Percentiles rank a stretch among this genome's conserved stretches.
phyloP scores from a whole-genome alignment of 2,329 filamentous ascomycete species.

The Diaporthe sp. region DNA sequence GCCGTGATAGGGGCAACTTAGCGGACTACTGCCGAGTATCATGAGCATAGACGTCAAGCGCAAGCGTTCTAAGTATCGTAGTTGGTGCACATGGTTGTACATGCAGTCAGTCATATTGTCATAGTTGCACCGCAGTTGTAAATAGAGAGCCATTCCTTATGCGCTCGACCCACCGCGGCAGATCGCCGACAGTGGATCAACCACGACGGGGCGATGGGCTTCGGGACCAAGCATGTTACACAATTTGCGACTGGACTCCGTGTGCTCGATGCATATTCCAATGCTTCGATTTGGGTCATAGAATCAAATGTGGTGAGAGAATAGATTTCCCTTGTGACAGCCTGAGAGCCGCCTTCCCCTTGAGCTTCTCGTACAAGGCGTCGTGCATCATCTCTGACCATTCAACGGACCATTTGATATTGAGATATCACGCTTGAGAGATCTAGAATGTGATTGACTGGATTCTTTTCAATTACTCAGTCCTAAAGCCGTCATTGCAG shows the following conservation, averaged over 20 bases:
- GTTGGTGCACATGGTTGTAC: rapidly evolving
- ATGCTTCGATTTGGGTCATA: too few relatives aligned
- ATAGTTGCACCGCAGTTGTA: not conserved
- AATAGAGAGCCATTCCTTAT: too few relatives aligned
- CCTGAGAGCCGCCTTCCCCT: not conserved
- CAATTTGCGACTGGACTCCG: not conserved
- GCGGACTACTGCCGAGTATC: not conserved
- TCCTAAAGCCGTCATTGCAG: too few relatives aligned
- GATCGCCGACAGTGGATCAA: not conserved
- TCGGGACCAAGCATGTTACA: not conserved
- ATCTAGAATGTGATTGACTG: not conserved
- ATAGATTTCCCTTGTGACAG: too few relatives aligned
- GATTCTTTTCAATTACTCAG: not conserved
- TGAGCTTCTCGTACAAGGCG: not conserved
- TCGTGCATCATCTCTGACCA: rapidly evolving
- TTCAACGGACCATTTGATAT: too few relatives aligned
- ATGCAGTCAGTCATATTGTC: rapidly evolving
- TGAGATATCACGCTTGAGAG: not conserved
- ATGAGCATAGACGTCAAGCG: too few relatives aligned
- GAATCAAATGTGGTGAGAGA: too few relatives aligned
- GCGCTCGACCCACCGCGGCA: not conserved
- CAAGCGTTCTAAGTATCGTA: too few relatives aligned
- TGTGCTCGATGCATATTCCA: too few relatives aligned
- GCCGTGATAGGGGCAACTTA: not conserved
- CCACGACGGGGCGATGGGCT: not conserved